Conservation (phyloP, 176 grass and related monocot species). For the Oryza coarctata region DNA sequence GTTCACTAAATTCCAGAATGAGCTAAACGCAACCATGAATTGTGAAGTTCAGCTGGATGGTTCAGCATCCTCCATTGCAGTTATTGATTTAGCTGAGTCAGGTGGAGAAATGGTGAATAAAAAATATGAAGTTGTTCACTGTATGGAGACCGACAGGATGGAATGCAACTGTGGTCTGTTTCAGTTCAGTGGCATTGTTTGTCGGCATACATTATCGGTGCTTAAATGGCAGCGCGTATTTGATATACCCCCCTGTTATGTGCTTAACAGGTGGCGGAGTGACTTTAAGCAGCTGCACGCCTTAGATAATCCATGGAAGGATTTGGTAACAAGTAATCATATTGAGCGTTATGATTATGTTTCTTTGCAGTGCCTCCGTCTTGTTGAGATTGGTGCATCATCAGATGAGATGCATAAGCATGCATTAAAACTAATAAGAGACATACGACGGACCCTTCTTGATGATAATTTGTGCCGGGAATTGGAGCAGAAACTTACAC, state of each 20-base stretch:
- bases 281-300: constrained; percentile 57
- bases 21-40: constrained; percentile 55
- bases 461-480: constrained; percentile 69
- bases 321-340: constrained; percentile 46
- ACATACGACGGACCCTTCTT: constrained; percentile 58
- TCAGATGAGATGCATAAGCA: constrained; percentile 67
- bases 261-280: constrained; percentile 61
- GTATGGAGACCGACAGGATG: constrained; percentile 47
- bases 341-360: constrained; percentile 68
- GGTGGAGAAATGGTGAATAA: constrained; percentile 44
- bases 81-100: constrained; percentile 54
- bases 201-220: constrained; percentile 64
- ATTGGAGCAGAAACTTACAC: constrained; percentile 58
- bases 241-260: constrained; percentile 58
- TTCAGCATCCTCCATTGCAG: constrained; percentile 52
- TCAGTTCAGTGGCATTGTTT: constrained; percentile 66
- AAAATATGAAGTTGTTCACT: constrained; percentile 65
- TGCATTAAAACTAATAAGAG: constrained; percentile 51
- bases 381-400: constrained; percentile 60
- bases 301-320: constrained; percentile 51
- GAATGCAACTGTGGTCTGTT: constrained; percentile 66
- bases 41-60: constrained; percentile 60
- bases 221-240: constrained; percentile 65
- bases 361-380: constrained; percentile 65
- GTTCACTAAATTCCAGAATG: constrained; percentile 69